Evolutionary conservation across 2,329 filamentous ascomycete genomes (phyloP).

Genomic region (Gaeumannomyces tritici): DNA sequence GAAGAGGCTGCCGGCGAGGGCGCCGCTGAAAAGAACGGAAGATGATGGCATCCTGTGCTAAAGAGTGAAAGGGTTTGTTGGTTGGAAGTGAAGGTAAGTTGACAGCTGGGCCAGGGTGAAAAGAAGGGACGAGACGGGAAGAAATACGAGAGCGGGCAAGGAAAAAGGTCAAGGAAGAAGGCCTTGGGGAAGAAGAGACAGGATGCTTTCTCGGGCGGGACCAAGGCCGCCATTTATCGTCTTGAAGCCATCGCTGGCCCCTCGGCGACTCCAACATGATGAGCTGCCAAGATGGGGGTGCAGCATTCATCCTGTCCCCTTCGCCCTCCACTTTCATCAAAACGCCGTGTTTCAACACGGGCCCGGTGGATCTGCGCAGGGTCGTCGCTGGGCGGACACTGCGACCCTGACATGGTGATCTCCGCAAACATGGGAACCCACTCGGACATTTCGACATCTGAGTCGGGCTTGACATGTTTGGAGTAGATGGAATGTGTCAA

Average conservation of each 20-base stretch:
- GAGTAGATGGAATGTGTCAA: background rate
- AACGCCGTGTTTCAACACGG: background rate
- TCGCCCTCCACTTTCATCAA: background rate
- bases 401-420: background rate
- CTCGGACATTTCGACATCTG: background rate
- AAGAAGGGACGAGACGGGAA: too few species aligned
- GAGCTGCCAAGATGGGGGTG: too few species aligned
- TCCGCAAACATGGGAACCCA: background rate
- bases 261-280: too few species aligned
- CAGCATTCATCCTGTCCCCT: background rate
- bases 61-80: background rate
- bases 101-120: too few species aligned
- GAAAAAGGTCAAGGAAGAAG: too few species aligned
- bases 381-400: background rate
- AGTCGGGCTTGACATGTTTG: background rate
- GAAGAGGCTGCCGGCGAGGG: background rate
- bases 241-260: background rate
- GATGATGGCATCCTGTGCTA: background rate
- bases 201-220: too few species aligned
- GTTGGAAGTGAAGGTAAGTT: too few species aligned
- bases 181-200: too few species aligned
- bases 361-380: background rate
- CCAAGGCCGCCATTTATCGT: background rate
- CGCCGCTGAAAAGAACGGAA: constrained; percentile 1
- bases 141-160: too few species aligned